Evolutionary conservation across 1,139 yeast genomes (phyloP).

Genomic region (Pichia sp.): DNA sequence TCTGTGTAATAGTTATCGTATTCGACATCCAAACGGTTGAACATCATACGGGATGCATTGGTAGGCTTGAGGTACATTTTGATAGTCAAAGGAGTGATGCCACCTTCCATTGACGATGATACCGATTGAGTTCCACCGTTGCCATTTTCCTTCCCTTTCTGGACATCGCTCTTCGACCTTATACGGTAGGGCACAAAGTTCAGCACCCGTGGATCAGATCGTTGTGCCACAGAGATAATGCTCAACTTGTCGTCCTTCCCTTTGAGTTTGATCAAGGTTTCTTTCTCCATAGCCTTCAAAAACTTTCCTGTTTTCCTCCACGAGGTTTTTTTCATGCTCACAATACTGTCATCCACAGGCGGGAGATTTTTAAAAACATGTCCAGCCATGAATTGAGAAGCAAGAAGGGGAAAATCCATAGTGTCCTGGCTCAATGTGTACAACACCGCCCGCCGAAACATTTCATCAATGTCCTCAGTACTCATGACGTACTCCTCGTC

Average conservation of each 20-base stretch:
- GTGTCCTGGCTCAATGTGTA: constrained; percentile 63
- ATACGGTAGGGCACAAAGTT: constrained; percentile 63
- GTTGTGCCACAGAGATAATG: constrained; percentile 48
- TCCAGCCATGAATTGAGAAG: constrained; percentile 73
- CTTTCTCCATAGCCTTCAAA: constrained; percentile 79
- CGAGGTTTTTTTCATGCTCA: constrained; percentile 74
- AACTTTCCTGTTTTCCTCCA: constrained; percentile 89
- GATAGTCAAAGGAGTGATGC: constrained; percentile 33
- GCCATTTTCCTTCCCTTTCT: no score
- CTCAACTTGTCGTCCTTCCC: constrained; percentile 77
- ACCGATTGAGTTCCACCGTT: background rate
- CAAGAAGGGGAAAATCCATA: constrained; percentile 55
- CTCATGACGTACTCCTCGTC: constrained; percentile 41
- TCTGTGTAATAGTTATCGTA: constrained; percentile 46
- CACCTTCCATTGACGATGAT: background rate
- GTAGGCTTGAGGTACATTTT: constrained; percentile 54
- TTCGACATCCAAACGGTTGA: constrained; percentile 42
- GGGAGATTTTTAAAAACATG: constrained; percentile 74
- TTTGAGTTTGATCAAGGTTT: constrained; percentile 57
- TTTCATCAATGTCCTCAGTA: constrained; percentile 71
- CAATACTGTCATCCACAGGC: constrained; percentile 33
- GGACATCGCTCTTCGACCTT: constrained; percentile 21
- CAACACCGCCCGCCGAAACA: constrained; percentile 63
- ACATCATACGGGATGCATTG: constrained; percentile 45
- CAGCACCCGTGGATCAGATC: constrained; percentile 44